Evolutionary conservation across 768 basidiomycete species (phyloP).

Genomic region (Naganishia vishniacii): DNA sequence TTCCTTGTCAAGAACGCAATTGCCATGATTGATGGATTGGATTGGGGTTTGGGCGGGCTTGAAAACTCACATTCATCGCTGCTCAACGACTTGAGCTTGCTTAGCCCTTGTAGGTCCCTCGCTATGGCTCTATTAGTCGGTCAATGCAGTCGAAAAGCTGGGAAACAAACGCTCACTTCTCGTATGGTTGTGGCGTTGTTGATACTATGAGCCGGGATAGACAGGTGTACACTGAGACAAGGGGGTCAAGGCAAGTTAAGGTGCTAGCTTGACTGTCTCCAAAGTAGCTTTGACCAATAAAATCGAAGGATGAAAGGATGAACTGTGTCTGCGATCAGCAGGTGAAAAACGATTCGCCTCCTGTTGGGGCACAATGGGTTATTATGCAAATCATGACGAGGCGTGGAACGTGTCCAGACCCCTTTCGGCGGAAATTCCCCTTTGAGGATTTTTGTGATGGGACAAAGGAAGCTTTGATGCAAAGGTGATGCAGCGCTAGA

Average conservation of each 20-base stretch:
- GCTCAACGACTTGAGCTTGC: background rate
- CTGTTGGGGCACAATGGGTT: too few relatives aligned
- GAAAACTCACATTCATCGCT: background rate
- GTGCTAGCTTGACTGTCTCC: background rate
- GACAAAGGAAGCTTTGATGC: background rate
- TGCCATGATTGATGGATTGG: too few relatives aligned
- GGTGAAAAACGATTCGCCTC: background rate
- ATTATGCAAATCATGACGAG: too few relatives aligned
- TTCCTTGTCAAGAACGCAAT: too few relatives aligned
- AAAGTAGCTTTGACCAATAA: constrained; percentile 1
- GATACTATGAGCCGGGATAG: background rate
- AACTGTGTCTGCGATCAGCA: too few relatives aligned
- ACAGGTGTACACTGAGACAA: background rate
- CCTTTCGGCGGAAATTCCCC: background rate
- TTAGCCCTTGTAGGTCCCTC: too few relatives aligned
- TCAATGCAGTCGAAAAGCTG: too few relatives aligned
- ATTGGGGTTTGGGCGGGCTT: too few relatives aligned
- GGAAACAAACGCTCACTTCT: background rate
- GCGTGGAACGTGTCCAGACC: too few relatives aligned
- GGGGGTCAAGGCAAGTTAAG: background rate
- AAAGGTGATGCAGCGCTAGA: background rate
- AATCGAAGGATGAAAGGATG: too few relatives aligned
- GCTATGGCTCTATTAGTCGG: too few relatives aligned
- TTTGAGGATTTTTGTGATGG: background rate
- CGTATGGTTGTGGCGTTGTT: background rate